Percentiles rank a stretch among this genome's conserved stretches.
Evolutionary conservation across 2,329 filamentous ascomycete genomes (phyloP).

Genomic region (Clonostachys rhizophaga): DNA sequence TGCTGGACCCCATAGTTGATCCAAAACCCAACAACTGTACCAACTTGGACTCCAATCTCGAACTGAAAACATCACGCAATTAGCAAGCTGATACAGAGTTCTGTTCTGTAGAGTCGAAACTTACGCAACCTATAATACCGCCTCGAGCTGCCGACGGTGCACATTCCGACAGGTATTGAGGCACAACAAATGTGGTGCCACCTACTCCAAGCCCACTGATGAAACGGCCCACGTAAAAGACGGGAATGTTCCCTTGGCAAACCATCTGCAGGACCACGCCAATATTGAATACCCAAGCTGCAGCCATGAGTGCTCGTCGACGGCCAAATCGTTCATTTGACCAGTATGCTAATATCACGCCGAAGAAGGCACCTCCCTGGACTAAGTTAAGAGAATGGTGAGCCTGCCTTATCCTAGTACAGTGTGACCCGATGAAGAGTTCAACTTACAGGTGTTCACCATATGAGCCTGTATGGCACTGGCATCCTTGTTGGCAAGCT

Average conservation of each 20-base stretch:
- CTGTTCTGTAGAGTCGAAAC: no score
- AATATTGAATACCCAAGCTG: not conserved
- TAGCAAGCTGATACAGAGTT: no score
- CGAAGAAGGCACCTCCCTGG: not conserved
- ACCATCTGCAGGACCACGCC: not conserved
- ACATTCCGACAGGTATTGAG: constrained; percentile 52
- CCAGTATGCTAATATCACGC: not conserved
- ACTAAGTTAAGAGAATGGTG: not conserved
- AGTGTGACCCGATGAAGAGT: no score
- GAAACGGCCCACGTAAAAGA: not conserved
- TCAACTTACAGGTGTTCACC: no score
- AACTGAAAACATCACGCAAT: constrained; percentile 11
- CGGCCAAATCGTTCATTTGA: not conserved
- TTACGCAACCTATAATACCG: constrained; percentile 35
- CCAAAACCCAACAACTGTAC: constrained; percentile 42
- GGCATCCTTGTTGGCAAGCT: not conserved
- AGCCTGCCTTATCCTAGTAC: not conserved
- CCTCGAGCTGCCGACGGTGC: constrained; percentile 46
- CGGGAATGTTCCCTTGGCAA: not conserved
- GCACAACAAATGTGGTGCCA: constrained; percentile 42
- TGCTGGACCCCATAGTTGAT: constrained; percentile 13
- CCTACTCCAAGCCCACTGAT: constrained; percentile 45
- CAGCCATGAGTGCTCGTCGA: not conserved
- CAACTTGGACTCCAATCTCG: constrained; percentile 43
- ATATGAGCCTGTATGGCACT: no score